phyloP scores from a whole-genome alignment of 106 monocot genomes.

The Acorus calamus region DNA sequence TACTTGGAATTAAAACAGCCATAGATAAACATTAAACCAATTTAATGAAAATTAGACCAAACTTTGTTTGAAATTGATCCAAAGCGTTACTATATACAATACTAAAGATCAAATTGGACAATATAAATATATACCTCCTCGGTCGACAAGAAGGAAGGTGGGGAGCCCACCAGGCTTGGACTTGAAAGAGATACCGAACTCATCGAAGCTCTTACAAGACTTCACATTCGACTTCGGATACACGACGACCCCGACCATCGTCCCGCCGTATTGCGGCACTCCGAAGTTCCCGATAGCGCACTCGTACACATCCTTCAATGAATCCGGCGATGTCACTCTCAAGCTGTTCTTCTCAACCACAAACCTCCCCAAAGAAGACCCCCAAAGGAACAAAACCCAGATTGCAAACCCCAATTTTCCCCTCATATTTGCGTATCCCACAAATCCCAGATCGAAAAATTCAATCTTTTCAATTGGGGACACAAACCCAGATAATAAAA shows the following conservation, averaged over 20 bases:
- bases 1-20: no score
- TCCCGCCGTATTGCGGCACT: slow-evolving; percentile 65
- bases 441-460: slow-evolving; percentile 1
- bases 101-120: not conserved
- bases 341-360: slow-evolving; percentile 81
- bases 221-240: slow-evolving; percentile 57
- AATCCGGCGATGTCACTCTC: slow-evolving; percentile 53
- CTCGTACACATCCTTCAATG: slow-evolving; percentile 49
- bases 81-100: no score
- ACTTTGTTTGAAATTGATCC: no score
- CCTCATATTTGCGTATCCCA: slow-evolving; percentile 19
- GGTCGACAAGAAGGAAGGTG: slow-evolving; percentile 55
- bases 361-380: slow-evolving; percentile 33
- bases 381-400: slow-evolving; percentile 34
- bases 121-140: slow-evolving; percentile 38
- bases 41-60: no score
- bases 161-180: slow-evolving; percentile 56
- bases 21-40: no score
- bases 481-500: not conserved
- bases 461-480: not conserved
- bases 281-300: slow-evolving; percentile 73
- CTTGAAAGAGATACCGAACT: slow-evolving; percentile 41
- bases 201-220: slow-evolving; percentile 43
- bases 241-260: slow-evolving; percentile 50
- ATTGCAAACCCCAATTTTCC: slow-evolving; percentile 16